Evolutionary conservation across 306 rosid species (phyloP), one percentile per base, ranked within the genome.

Genomic region (Prunus fruticosa): DNA sequence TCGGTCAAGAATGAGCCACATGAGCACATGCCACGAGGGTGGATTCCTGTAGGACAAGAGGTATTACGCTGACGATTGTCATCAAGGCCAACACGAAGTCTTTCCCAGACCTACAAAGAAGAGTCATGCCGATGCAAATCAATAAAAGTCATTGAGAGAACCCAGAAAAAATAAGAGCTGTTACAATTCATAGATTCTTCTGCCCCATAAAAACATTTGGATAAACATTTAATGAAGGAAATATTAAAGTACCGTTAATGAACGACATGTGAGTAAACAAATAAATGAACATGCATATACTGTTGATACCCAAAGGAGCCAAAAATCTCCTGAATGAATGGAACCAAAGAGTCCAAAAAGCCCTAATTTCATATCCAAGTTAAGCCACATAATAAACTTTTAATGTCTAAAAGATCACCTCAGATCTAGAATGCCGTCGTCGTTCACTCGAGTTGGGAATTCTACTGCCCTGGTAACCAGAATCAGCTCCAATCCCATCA

Each of bases 1-100:
- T 95, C 98, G 11, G 82, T 81, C 72, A 84, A 87, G 75, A 81
- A 78, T 20, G 96, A 90, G 76, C 88, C 92, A 19, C 98, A 95
- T 9, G 97, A 86, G 84, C 98, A 95, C 78, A 81, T 46, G 83
- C 97, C 98, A 84, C 91, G 88, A 20, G 93, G 87, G 81, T 95
- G 98, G 63, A 89, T 84, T 72, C 98, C 98, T 65, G 89, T 79
- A 41, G 97, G 97, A 80, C 98, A 95, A 77, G 91, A 79, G 43
- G 90, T 53, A 77, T 81, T 88, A 78, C 74, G 84, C 74, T 80
- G 88, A 61, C 89, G 84, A 80, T 84, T 76, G 69, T 89, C 98
- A 77, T 86, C 93, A 83, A 88, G 88, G 76, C 93, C 89, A 19
- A 91, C 92, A 34, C 91, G 94, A 82, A 92, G 93, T 83, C 98